Evolutionary conservation across 1,284 basidiomycete species (phyloP), one percentile per base, ranked within the genome.

Genomic region (Jaminaea rosea): DNA sequence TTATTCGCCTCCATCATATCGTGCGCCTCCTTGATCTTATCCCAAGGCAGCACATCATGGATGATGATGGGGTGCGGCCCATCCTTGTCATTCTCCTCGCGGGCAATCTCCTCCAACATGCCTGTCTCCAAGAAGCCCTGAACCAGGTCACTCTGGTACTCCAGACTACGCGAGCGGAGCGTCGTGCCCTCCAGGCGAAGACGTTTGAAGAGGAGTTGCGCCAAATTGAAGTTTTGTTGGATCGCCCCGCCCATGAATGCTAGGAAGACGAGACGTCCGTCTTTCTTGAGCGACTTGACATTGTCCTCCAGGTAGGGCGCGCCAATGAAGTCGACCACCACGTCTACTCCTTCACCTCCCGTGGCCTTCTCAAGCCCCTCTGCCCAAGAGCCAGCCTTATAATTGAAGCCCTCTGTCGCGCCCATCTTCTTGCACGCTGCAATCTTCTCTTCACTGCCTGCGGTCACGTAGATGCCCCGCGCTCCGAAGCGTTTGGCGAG

Each of bases 131-230:
- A 53, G 65, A 85, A 90, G 79, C 81, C 79, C 44, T 79, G 74
- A 46, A 94, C 81, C 28, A 96, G 78, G 15, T 86, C 79, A 4
- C 81, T 79, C 76, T 96, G 91, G 75, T 96, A 96, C 56, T 82
- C 79, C 26, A 80, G 70, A n/a, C 82, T 80, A 46, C 89, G 82
- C 21, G 85, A 84, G 32, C 91, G 83, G 36, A 96, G 78, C 0
- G 89, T 94, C 11, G 87, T 87, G 21, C 91, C 92, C 75, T 91
- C 84, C 50, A 98, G 84, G 10, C 84, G 83, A 52, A 97, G 80
- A 7, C 92, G 84, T 78, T 96, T 97, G 76, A 79, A 84, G 49
- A 92, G 76, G 50, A 96, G 79, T 8, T 82, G 83, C 1, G 69
- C 75, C 26, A 94, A 76, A 73, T 86, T 80, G 52, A 83, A 76